phyloP scores from a whole-genome alignment of 163 green algal species.

The Dunaliella salina region DNA sequence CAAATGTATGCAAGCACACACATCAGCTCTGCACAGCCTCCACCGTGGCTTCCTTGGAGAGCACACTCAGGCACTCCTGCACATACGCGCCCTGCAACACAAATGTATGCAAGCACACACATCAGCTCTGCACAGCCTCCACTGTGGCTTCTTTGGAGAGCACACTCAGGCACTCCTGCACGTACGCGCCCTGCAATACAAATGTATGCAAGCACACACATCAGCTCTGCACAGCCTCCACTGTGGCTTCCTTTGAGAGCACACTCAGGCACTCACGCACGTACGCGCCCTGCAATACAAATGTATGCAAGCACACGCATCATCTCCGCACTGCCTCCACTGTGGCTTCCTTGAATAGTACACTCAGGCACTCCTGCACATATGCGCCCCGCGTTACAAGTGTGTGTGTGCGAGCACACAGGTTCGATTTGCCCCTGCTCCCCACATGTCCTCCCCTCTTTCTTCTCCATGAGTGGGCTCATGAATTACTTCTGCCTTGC shows the following conservation, averaged over 20 bases:
- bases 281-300: too few relatives aligned
- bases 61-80: slow-evolving; percentile 7
- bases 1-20: too few relatives aligned
- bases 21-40: too few relatives aligned
- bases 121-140: neutral
- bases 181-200: neutral
- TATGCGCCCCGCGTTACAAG: neutral
- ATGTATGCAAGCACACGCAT: neutral
- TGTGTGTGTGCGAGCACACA: too few relatives aligned
- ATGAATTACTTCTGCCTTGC: too few relatives aligned
- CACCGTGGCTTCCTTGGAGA: neutral
- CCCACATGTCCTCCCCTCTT: too few relatives aligned
- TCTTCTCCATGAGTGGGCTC: too few relatives aligned
- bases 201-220: too few relatives aligned
- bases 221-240: neutral
- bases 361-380: slow-evolving; percentile 9
- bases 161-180: slow-evolving; percentile 9
- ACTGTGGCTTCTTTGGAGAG: slow-evolving; percentile 1
- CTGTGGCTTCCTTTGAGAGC: slow-evolving; percentile 1
- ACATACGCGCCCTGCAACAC: neutral
- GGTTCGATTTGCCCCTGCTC: too few relatives aligned
- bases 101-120: too few relatives aligned
- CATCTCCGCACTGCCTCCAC: neutral
- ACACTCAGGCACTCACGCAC: neutral
- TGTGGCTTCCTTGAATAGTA: slow-evolving; percentile 1